Percentiles rank a stretch among this genome's conserved stretches.
These are phyloP conservation scores for Chrysoporthe deuterocubensis DNA, from an alignment of 2,329 filamentous ascomycete species.

Conservation along the genomic window DNA sequence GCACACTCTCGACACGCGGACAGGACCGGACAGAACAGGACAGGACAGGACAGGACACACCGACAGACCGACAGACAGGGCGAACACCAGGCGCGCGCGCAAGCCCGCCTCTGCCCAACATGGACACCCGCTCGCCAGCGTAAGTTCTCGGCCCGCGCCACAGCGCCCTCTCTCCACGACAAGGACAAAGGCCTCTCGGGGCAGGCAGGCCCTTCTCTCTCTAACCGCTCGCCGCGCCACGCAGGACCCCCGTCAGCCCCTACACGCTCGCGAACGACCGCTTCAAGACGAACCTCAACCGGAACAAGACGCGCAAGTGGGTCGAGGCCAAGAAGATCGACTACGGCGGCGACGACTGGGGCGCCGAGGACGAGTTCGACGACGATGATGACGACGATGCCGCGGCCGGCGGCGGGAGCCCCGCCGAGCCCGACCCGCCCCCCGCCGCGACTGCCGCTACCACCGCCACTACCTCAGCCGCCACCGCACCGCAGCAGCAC, in stretches of 20 bases:
- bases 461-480: too few relatives aligned
- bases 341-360: slow-evolving; percentile 96
- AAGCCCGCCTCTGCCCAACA: slow-evolving; percentile 4
- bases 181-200: too few relatives aligned
- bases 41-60: too few relatives aligned
- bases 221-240: slow-evolving; percentile 17
- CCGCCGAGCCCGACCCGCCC: slow-evolving; percentile 9
- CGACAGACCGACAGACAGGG: background rate
- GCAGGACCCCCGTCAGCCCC: slow-evolving; percentile 33
- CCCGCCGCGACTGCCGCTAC: background rate
- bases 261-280: slow-evolving; percentile 37
- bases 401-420: slow-evolving; percentile 40
- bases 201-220: background rate
- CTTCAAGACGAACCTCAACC: slow-evolving; percentile 86
- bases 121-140: slow-evolving; percentile 25
- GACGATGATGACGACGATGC: slow-evolving; percentile 53
- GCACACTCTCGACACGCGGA: background rate
- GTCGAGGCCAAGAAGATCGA: slow-evolving; percentile 83
- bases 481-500: slow-evolving; percentile 10
- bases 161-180: background rate
- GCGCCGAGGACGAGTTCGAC: slow-evolving; percentile 70
- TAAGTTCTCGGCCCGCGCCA: slow-evolving; percentile 12
- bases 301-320: slow-evolving; percentile 93
- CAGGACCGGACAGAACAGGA: too few relatives aligned
- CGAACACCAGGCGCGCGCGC: background rate